Evolutionary conservation across 768 basidiomycete species (phyloP).

Genomic region (Xanthoconium stramineum): DNA sequence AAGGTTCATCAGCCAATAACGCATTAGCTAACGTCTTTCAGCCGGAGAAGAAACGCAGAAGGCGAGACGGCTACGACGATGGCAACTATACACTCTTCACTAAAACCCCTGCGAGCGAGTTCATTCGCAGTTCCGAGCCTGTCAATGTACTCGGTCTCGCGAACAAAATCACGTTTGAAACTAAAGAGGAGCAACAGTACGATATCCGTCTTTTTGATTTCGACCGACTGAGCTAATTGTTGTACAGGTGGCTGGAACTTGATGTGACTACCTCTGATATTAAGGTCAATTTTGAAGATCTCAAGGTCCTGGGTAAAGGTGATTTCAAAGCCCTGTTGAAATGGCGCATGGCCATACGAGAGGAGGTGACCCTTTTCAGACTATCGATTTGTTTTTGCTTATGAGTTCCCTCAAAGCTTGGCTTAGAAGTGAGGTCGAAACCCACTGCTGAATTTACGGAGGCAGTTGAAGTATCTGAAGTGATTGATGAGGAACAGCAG

Average conservation of each 20-base stretch:
- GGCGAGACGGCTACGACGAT: slow-evolving; percentile 93
- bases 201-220: slow-evolving; percentile 17
- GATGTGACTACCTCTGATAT: slow-evolving; percentile 77
- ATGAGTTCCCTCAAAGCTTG: slow-evolving; percentile 48
- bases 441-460: slow-evolving; percentile 76
- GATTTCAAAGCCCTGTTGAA: slow-evolving; percentile 93
- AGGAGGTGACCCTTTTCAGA: slow-evolving; percentile 57
- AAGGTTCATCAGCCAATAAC: slow-evolving; percentile 59
- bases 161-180: slow-evolving; percentile 73
- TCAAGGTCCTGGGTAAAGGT: slow-evolving; percentile 96
- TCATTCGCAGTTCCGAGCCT: slow-evolving; percentile 69
- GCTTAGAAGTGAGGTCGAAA: slow-evolving; percentile 77
- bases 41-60: slow-evolving; percentile 92
- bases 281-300: slow-evolving; percentile 79
- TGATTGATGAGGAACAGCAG: slow-evolving; percentile 83
- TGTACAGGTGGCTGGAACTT: slow-evolving; percentile 65
- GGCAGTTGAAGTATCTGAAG: slow-evolving; percentile 58
- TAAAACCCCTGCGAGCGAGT: slow-evolving; percentile 62
- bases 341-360: slow-evolving; percentile 84
- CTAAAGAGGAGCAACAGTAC: slow-evolving; percentile 83
- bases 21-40: slow-evolving; percentile 90
- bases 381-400: slow-evolving; percentile 1
- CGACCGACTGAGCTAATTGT: slow-evolving; percentile 3
- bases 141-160: slow-evolving; percentile 72
- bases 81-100: slow-evolving; percentile 91